phyloP scores from a whole-genome alignment of 331 rosid species.

The Rhamnella rubrinervis region DNA sequence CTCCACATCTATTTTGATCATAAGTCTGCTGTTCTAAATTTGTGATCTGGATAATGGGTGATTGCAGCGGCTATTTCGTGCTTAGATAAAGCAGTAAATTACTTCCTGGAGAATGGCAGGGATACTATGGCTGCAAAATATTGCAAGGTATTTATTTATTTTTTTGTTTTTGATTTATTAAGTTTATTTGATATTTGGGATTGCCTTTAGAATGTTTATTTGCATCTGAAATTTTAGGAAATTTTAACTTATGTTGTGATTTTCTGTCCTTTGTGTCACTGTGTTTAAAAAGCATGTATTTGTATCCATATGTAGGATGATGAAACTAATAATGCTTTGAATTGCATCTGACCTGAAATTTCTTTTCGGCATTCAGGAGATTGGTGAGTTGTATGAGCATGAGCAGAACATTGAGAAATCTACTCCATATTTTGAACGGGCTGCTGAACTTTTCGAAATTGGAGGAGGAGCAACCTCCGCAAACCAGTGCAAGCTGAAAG shows the following conservation, averaged over 20 bases:
- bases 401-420: slow-evolving; percentile 40
- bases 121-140: slow-evolving; percentile 52
- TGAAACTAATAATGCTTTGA: neutral
- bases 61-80: slow-evolving; percentile 49
- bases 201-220: neutral
- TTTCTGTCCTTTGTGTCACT: neutral
- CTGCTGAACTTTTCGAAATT: slow-evolving; percentile 44
- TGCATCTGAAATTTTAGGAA: neutral
- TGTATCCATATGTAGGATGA: neutral
- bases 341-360: neutral
- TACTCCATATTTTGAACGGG: slow-evolving; percentile 43
- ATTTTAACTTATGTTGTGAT: slow-evolving; percentile 8
- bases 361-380: slow-evolving; percentile 42
- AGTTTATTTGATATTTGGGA: neutral
- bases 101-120: slow-evolving; percentile 53
- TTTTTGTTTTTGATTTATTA: neutral
- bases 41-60: neutral
- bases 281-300: neutral
- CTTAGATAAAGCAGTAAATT: slow-evolving; percentile 48
- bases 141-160: slow-evolving; percentile 43
- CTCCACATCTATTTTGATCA: neutral
- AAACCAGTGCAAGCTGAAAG: slow-evolving; percentile 59
- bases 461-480: slow-evolving; percentile 42
- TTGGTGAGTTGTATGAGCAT: slow-evolving; percentile 47
- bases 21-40: neutral